Base-by-base conservation (phyloP, 1,139 yeast species). In the Diutina pseudorugosa region DNA sequence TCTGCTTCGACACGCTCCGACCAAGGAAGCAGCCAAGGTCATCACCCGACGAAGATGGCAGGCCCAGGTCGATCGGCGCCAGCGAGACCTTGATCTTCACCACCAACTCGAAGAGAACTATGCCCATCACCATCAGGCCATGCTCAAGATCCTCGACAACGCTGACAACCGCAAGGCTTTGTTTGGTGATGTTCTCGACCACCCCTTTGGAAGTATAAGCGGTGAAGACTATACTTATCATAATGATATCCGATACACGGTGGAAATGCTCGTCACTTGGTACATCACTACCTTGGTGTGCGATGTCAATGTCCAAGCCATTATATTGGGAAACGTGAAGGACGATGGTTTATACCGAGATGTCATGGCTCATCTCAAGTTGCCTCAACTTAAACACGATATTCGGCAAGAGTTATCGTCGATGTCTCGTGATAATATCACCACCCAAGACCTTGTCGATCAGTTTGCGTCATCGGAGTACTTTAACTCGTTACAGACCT, bases 221-320 rank as follows among this genome's bases (percentile, higher is more conserved):
- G 20, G 36, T 14, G 18, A 14, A 16, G 20, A 12, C 14, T 45
- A 30, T 16, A 27, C 23, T 14, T 45, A 27, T 11, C 40, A 27
- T 11, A 19, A 25, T 16, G 49, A 45, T 19, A 45, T 45, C 7
- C 41, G 23, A 8, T 27, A 27, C 36, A 14, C 49, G n/a, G 12
- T 45, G 5, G 49, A 45, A n/a, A 45, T 45, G 49, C 20, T 45
- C 14, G 21, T 45, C 2, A 27, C 49, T 3, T 45, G 49, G 49
- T n/a, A 23, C 20, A 27, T 27, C 40, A 25, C 27, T 16, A 45
- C 49, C 11, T 9, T 45, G 23, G 25, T 45, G 9, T 33, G 27
- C 3, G 49, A 45, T 45, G n/a, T 45, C 4, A 45, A 45, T 27
- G 49, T 45, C 20, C 49, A 45, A 16, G 36, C 49, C 14, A 45